Conservation (phyloP, 352 stramenopile species). For the Pythium scleroteichum region DNA sequence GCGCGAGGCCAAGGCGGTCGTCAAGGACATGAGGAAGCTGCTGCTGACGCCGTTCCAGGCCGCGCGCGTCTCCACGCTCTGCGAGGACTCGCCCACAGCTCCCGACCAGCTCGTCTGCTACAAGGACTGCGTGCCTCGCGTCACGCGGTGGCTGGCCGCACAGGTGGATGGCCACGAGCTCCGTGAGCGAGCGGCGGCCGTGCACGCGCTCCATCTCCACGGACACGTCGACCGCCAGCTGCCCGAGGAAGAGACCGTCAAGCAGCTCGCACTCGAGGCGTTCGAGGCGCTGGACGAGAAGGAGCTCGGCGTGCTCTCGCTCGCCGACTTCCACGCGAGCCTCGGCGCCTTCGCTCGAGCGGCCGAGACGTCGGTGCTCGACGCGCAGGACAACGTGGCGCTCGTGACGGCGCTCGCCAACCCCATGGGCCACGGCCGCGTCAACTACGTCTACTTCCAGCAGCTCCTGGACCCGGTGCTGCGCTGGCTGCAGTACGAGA, state of each 20-base stretch:
- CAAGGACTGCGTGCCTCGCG: slow-evolving; percentile 32
- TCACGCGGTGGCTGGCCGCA: slow-evolving; percentile 31
- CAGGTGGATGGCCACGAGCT: slow-evolving; percentile 38
- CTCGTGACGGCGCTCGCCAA: slow-evolving; percentile 47
- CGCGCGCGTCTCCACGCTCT: slow-evolving; percentile 39
- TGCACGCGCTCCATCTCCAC: slow-evolving; percentile 12
- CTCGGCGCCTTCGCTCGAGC: slow-evolving; percentile 27
- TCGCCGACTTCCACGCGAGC: slow-evolving; percentile 37
- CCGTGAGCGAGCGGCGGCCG: slow-evolving; percentile 24
- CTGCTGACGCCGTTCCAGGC: slow-evolving; percentile 54
- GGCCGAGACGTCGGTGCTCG: slow-evolving; percentile 25
- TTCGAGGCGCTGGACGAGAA: slow-evolving; percentile 42
- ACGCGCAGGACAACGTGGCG: slow-evolving; percentile 24
- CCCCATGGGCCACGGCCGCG: slow-evolving; percentile 44
- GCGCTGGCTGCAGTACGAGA: slow-evolving; percentile 36
- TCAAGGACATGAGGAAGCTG: slow-evolving; percentile 56
- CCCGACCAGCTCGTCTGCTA: slow-evolving; percentile 50
- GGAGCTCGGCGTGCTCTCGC: slow-evolving; percentile 37
- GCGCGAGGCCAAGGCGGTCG: slow-evolving; percentile 42
- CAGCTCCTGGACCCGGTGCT: slow-evolving; percentile 52
- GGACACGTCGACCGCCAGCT: not conserved
- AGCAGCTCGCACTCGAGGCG: slow-evolving; percentile 28
- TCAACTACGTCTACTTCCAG: slow-evolving; percentile 62
- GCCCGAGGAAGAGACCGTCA: slow-evolving; percentile 28
- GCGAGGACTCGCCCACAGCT: slow-evolving; percentile 20